Percentiles rank a stretch among this genome's conserved stretches.
These are phyloP conservation scores for Phytophthora kernoviae DNA, from an alignment of 352 stramenopile genomes.

Conservation along the genomic window DNA sequence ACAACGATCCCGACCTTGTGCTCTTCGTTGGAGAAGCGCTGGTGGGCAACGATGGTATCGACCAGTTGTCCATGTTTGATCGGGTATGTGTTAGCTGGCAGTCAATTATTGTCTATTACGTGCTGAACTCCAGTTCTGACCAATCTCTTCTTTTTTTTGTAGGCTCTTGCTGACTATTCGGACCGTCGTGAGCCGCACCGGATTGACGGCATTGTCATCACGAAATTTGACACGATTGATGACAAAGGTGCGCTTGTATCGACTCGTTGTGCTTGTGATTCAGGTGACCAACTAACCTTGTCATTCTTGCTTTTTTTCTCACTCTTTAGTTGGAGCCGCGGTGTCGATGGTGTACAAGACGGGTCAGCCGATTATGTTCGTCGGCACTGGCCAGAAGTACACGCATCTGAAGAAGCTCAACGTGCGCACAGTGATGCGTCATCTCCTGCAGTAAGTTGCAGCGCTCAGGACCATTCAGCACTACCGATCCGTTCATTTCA, in stretches of 20 bases:
- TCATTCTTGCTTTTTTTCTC: constrained; percentile 1
- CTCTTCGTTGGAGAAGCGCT: constrained; percentile 99
- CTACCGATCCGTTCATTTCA: neutral
- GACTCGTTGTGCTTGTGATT: neutral
- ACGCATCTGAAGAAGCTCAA: constrained; percentile 99
- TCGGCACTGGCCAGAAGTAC: constrained; percentile 99
- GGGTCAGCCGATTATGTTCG: constrained; percentile 98
- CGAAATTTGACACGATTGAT: constrained; percentile 99
- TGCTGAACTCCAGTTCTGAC: constrained; percentile 11
- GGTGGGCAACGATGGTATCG: constrained; percentile 98
- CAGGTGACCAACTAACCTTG: constrained; percentile 4
- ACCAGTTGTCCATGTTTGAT: constrained; percentile 97
- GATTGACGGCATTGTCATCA: constrained; percentile 99
- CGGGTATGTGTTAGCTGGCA: constrained; percentile 47
- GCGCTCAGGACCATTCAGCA: constrained; percentile 1
- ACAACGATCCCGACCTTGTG: constrained; percentile 97
- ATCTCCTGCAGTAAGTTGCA: constrained; percentile 88
- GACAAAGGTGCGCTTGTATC: constrained; percentile 90
- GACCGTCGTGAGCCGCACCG: constrained; percentile 85
- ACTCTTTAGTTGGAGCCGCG: constrained; percentile 97
- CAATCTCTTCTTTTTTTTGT: constrained; percentile 7
- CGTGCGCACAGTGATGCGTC: constrained; percentile 94
- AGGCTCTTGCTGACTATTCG: constrained; percentile 91
- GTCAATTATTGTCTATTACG: neutral
- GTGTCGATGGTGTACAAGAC: constrained; percentile 99